Percentiles rank a stretch among this genome's conserved stretches.
Evolutionary conservation across 345 rosid species (phyloP).

Genomic region (Barbarea vulgaris): DNA sequence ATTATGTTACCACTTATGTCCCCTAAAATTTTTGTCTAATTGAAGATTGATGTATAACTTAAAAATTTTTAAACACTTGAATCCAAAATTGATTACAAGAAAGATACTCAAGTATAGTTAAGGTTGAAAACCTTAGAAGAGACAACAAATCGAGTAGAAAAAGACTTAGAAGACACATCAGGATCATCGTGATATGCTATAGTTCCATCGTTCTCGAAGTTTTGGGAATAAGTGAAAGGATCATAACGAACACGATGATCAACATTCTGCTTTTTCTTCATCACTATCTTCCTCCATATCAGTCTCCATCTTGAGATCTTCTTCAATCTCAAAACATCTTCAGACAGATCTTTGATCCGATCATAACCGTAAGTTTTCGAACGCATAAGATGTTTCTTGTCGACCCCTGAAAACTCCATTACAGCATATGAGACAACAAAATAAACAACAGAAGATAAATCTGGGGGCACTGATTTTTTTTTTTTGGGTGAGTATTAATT

Average conservation of each 20-base stretch:
- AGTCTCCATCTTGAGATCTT: conserved; percentile 35
- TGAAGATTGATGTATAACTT: background rate
- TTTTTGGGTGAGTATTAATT: background rate
- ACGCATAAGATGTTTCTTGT: conserved; percentile 10
- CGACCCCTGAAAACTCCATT: conserved; percentile 25
- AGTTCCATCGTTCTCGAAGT: conserved; percentile 34
- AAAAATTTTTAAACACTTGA: conserved; percentile 5
- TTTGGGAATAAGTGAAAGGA: conserved; percentile 34
- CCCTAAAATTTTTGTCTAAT: background rate
- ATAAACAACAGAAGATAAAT: background rate
- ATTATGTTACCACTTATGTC: background rate
- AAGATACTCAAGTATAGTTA: conserved; percentile 1
- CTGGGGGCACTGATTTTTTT: background rate
- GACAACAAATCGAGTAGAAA: conserved; percentile 38
- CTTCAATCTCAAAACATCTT: conserved; percentile 11
- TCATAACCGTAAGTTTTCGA: conserved; percentile 18
- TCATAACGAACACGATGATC: conserved; percentile 29
- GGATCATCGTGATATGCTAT: conserved; percentile 40
- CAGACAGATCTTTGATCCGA: conserved; percentile 18
- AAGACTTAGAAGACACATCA: conserved; percentile 37
- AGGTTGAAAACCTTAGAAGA: conserved; percentile 34
- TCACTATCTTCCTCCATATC: conserved; percentile 36
- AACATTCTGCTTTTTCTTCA: conserved; percentile 17
- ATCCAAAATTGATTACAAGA: conserved; percentile 17
- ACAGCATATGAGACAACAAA: background rate